A percentile compares a stretch with the other conserved stretches of the same genome.
These are phyloP conservation scores for Tardiomyces digboiensis DNA, from an alignment of 1,139 yeast genomes.

Conservation along the genomic window DNA sequence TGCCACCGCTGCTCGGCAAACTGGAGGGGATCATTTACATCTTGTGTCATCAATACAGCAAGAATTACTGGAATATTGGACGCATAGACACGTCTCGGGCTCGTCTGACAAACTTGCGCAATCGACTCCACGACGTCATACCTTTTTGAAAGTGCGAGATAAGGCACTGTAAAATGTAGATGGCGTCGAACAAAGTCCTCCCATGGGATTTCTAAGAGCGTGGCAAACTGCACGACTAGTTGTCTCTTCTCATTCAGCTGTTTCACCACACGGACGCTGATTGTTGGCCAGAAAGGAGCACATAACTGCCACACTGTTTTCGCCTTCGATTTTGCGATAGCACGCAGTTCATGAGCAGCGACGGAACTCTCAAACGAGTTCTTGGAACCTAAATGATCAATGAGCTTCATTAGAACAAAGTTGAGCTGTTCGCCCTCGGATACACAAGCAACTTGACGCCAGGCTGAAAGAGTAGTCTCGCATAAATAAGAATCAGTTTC, in stretches of 20 bases:
- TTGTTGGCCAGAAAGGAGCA: slow-evolving; percentile 68
- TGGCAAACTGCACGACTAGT: slow-evolving; percentile 52
- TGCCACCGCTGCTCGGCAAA: slow-evolving; percentile 42
- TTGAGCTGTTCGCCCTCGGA: slow-evolving; percentile 56
- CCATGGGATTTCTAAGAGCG: slow-evolving; percentile 52
- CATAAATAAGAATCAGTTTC: slow-evolving; percentile 36
- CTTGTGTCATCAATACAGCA: slow-evolving; percentile 35
- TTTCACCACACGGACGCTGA: slow-evolving; percentile 59
- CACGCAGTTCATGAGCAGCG: slow-evolving; percentile 48
- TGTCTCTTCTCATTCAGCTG: slow-evolving; percentile 38
- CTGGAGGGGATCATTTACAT: slow-evolving; percentile 38
- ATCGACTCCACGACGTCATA: slow-evolving; percentile 54
- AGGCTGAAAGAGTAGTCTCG: slow-evolving; percentile 52
- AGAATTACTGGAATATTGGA: slow-evolving; percentile 33
- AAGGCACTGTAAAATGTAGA: slow-evolving; percentile 67
- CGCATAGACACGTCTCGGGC: slow-evolving; percentile 19
- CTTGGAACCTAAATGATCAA: slow-evolving; percentile 49
- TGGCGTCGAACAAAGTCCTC: slow-evolving; percentile 60
- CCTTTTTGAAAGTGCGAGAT: slow-evolving; percentile 55
- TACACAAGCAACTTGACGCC: slow-evolving; percentile 51
- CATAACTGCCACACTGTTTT: slow-evolving; percentile 45
- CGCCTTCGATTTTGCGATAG: slow-evolving; percentile 33
- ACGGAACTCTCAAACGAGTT: slow-evolving; percentile 55
- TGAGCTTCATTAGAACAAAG: slow-evolving; percentile 46
- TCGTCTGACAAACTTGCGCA: slow-evolving; percentile 28